phyloP scores from a whole-genome alignment of 306 rosid genomes.

The Rosa rugosa region DNA sequence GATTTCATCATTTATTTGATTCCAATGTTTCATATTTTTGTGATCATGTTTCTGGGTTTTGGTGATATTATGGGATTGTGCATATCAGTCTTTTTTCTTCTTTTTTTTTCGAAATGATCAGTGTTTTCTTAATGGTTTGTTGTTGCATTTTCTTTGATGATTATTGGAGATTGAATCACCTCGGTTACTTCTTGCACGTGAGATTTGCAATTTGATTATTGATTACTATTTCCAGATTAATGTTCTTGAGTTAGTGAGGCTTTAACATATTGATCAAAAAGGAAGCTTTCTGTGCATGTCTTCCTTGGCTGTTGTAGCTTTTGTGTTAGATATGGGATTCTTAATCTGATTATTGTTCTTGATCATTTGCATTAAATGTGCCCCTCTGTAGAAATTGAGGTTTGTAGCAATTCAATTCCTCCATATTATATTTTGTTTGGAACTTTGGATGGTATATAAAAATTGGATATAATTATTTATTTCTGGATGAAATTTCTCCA shows the following conservation, averaged over 20 bases:
- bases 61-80: neutral
- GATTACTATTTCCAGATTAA: neutral
- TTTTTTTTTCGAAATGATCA: neutral
- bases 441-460: neutral
- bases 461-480: neutral
- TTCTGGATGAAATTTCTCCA: neutral
- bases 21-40: neutral
- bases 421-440: neutral
- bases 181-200: neutral
- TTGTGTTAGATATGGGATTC: neutral
- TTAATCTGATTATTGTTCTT: neutral
- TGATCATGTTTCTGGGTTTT: slow-evolving; percentile 30
- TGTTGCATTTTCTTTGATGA: neutral
- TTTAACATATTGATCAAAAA: neutral
- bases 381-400: neutral
- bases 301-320: slow-evolving; percentile 2
- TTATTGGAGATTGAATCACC: neutral
- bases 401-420: neutral
- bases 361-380: slow-evolving; percentile 6
- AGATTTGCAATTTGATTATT: neutral
- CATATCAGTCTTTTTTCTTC: neutral
- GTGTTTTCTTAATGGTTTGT: neutral
- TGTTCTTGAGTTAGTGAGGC: slow-evolving; percentile 3
- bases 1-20: neutral
- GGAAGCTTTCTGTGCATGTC: neutral